Base-by-base conservation (phyloP, 2,329 filamentous ascomycete genomes). In the Exutisphaerella laricina region DNA sequence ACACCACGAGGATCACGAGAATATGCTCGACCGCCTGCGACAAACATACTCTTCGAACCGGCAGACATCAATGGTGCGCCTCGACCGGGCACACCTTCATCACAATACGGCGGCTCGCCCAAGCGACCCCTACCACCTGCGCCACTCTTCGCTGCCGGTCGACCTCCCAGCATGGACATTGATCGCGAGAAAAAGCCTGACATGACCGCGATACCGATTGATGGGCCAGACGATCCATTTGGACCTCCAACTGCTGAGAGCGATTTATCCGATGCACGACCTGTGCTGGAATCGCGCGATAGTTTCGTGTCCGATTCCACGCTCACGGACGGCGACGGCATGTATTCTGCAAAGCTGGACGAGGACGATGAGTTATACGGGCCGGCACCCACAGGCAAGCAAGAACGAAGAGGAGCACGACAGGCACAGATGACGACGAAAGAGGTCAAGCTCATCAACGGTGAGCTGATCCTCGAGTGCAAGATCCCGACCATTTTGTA, bases 401-500 rank as follows among this genome's bases (percentile, higher is more conserved):
- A 98, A 62, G 82, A 87, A 60, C 80, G 92, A 43, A 79, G 92
- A 58, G 92, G 92, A 43, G 87, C 90, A 20, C 80, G 90, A 53
- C 78, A 84, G 21, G 87, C 88, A 3, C 87, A 95, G 58, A 90
- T 90, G 79, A 80, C 84, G 8, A 92, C 83, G 67, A 95, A 94
- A 62, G 90, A 97, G 65, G 92, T 98, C 41, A 83, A 88, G 58
- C 78, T 98, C 32, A 94, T 97, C 75, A 97, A 98, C 62, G 92
- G 92, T 60, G 90, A 98, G 68, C 81, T 98, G 40, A 90, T 98
- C 45, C 75, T 98, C 34, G 92, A 98, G 70, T 97, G 92, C 75
- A 98, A 98, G 70, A 98, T 98, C 54, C 92, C 94, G 0, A 98
- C 92, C 1, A 98, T 97, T 55, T 74, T 98, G 29, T 94, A 97